These are phyloP conservation scores for Chamaenerion angustifolium DNA, from an alignment of 345 rosid genomes.

Conservation along the genomic window DNA sequence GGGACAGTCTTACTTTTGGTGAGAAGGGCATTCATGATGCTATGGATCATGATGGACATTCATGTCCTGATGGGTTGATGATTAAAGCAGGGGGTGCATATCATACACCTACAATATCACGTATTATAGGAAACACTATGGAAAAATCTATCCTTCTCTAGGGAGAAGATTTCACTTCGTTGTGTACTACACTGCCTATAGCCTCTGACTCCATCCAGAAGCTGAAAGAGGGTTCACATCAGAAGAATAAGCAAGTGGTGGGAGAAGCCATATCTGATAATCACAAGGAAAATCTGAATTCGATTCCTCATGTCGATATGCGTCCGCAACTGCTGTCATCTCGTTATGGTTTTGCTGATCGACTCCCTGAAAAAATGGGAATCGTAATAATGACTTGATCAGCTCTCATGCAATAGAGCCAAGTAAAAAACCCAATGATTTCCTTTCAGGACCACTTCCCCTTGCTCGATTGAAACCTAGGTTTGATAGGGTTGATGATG, in stretches of 20 bases:
- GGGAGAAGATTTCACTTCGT: conserved; percentile 93
- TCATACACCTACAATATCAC: conserved; percentile 33
- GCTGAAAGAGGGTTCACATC: conserved; percentile 56
- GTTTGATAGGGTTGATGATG: conserved; percentile 99
- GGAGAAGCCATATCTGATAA: conserved; percentile 24
- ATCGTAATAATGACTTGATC: conserved; percentile 18
- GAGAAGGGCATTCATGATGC: conserved; percentile 5
- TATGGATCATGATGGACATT: conserved; percentile 19
- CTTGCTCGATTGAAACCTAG: conserved; percentile 67
- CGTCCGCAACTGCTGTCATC: conserved; percentile 47
- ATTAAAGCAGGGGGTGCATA: conserved; percentile 33
- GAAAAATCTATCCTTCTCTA: conserved; percentile 62
- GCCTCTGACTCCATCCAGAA: conserved; percentile 41
- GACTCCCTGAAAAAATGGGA: conserved; percentile 25
- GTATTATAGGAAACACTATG: conserved; percentile 12
- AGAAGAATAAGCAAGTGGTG: conserved; percentile 46
- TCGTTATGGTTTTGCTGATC: conserved; percentile 16
- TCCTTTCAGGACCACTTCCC: conserved; percentile 58
- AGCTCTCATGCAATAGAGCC: conserved; percentile 31
- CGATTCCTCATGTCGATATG: conserved; percentile 38
- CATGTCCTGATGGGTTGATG: conserved; percentile 30
- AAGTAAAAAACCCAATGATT: conserved; percentile 44
- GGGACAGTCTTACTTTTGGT: conserved; percentile 21
- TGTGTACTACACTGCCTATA: conserved; percentile 59
- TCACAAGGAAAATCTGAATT: conserved; percentile 25